Percentiles rank a stretch among this genome's conserved stretches.
phyloP scores from a whole-genome alignment of 2,329 filamentous ascomycete genomes.

The Uncinocarpus reesii region DNA sequence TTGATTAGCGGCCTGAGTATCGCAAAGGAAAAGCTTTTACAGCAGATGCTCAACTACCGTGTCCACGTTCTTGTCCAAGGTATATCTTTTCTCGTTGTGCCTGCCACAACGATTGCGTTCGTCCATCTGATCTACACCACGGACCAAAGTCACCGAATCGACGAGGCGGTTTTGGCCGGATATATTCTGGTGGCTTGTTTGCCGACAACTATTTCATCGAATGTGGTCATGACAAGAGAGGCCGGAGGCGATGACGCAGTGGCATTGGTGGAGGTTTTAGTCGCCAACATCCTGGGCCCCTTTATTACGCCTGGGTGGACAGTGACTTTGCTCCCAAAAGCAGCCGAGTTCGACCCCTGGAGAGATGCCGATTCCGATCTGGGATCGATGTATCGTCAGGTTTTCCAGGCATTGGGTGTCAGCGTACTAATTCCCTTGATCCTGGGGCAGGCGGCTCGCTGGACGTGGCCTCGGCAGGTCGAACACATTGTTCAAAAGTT shows the following conservation, averaged over 20 bases:
- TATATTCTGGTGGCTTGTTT: slow-evolving; percentile 58
- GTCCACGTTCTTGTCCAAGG: slow-evolving; percentile 58
- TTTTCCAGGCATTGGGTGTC: slow-evolving; percentile 58
- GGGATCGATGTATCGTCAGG: slow-evolving; percentile 52
- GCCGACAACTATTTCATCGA: slow-evolving; percentile 62
- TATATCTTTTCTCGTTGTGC: slow-evolving; percentile 57
- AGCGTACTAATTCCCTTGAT: slow-evolving; percentile 56
- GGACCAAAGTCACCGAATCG: slow-evolving; percentile 41
- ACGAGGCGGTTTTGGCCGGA: slow-evolving; percentile 55
- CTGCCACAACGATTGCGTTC: slow-evolving; percentile 49
- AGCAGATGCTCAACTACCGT: slow-evolving; percentile 56
- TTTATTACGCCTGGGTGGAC: slow-evolving; percentile 58
- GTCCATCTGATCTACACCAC: slow-evolving; percentile 44
- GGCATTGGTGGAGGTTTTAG: slow-evolving; percentile 56
- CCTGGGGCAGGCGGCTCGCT: slow-evolving; percentile 51
- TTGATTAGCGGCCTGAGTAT: slow-evolving; percentile 61
- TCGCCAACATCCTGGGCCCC: slow-evolving; percentile 59
- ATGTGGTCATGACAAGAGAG: slow-evolving; percentile 62
- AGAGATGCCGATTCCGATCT: slow-evolving; percentile 44
- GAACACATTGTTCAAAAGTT: slow-evolving; percentile 41
- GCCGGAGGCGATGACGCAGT: slow-evolving; percentile 58
- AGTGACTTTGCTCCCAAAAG: slow-evolving; percentile 44
- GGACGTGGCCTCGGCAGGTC: slow-evolving; percentile 41
- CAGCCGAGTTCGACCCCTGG: slow-evolving; percentile 28
- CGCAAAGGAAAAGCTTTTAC: slow-evolving; percentile 49